phyloP scores from a whole-genome alignment of 257 asterid species.

The Solanum bulbocastanum region DNA sequence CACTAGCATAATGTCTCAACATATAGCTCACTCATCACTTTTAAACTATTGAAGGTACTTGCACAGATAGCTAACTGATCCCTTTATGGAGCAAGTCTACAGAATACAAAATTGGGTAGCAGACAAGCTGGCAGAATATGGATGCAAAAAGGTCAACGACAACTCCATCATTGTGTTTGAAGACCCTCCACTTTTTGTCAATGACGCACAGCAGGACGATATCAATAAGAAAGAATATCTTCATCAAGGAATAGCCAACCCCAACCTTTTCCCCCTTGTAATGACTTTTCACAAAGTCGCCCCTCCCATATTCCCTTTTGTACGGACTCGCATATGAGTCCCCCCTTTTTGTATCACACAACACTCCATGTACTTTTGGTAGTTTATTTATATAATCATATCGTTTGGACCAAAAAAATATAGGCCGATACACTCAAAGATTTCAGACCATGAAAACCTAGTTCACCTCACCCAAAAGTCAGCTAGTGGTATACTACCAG shows the following conservation, averaged over 20 bases:
- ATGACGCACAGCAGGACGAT: neutral
- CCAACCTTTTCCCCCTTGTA: neutral
- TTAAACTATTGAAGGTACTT: neutral
- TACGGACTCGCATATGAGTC: neutral
- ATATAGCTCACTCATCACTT: neutral
- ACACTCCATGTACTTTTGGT: neutral
- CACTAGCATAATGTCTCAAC: neutral
- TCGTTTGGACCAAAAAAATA: neutral
- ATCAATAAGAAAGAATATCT: neutral
- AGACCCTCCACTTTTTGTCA: neutral
- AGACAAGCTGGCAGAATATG: neutral
- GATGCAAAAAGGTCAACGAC: neutral
- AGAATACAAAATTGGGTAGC: neutral
- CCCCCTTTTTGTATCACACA: neutral
- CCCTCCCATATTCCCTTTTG: neutral
- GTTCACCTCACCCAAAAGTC: neutral
- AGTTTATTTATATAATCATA: neutral
- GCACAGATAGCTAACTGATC: neutral
- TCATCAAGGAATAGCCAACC: neutral
- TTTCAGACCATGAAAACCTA: neutral
- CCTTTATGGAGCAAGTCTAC: neutral
- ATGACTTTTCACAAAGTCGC: neutral
- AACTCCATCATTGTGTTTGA: neutral
- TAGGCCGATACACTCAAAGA: neutral
- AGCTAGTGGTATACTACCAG: neutral